Conservation (phyloP, 768 basidiomycete species). For the Trametes villosa region DNA sequence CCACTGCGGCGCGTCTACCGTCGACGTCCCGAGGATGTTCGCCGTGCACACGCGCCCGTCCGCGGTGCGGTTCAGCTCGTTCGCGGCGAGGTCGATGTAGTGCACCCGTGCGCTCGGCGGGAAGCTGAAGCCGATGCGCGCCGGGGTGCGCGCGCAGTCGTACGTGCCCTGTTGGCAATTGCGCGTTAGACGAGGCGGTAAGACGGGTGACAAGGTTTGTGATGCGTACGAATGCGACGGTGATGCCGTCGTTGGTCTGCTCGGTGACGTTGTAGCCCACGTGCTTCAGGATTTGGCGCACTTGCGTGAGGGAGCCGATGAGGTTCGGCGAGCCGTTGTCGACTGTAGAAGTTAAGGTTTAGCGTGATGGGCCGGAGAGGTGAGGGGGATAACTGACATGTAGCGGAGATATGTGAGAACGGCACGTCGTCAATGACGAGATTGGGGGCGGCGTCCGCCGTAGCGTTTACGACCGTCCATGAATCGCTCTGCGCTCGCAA, state of each 20-base stretch:
- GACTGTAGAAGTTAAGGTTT: neutral
- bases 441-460: constrained; percentile 7
- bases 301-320: constrained; percentile 10
- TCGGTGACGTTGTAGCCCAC: constrained; percentile 21
- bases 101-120: constrained; percentile 17
- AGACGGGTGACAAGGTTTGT: neutral
- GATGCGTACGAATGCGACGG: constrained; percentile 8
- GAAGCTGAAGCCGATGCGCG: constrained; percentile 24
- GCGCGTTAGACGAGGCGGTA: neutral
- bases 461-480: constrained; percentile 7
- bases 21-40: constrained; percentile 23
- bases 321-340: constrained; percentile 21
- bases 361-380: neutral
- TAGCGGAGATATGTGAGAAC: constrained; percentile 11
- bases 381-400: constrained; percentile 1
- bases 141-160: constrained; percentile 17
- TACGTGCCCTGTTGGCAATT: constrained; percentile 15
- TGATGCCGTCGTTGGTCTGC: constrained; percentile 9
- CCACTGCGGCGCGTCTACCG: constrained; percentile 13
- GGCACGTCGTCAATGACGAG: constrained; percentile 16
- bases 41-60: constrained; percentile 20
- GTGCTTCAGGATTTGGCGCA: constrained; percentile 3
- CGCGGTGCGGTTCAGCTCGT: constrained; percentile 21
- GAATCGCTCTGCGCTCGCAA: constrained; percentile 3
- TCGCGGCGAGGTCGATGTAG: constrained; percentile 19